These are phyloP conservation scores for Penicillium verrucosum DNA, from an alignment of 2,329 filamentous ascomycete species.

Conservation along the genomic window DNA sequence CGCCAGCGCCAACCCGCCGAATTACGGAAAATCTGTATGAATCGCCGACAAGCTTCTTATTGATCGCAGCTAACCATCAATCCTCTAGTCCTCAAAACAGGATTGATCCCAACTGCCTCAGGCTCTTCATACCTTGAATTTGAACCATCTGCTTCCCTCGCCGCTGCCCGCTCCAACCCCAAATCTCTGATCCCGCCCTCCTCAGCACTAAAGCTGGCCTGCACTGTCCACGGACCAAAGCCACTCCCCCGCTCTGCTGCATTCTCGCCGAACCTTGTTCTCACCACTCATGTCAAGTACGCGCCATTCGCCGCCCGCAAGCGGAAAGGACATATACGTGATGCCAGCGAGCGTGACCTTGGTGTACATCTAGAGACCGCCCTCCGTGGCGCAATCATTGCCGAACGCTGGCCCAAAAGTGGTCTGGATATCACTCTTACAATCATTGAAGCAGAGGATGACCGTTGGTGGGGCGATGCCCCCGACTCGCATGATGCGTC, in stretches of 20 bases:
- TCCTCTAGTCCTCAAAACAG: constrained; percentile 75
- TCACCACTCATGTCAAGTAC: constrained; percentile 94
- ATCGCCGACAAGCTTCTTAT: background rate
- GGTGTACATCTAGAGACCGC: constrained; percentile 89
- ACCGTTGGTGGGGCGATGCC: constrained; percentile 62
- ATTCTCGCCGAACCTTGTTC: constrained; percentile 87
- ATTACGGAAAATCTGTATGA: constrained; percentile 82
- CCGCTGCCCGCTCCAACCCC: constrained; percentile 43
- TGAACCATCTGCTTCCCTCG: constrained; percentile 48
- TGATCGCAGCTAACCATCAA: constrained; percentile 18
- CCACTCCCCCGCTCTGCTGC: constrained; percentile 84
- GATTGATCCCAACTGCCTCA: constrained; percentile 86
- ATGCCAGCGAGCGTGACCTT: constrained; percentile 81
- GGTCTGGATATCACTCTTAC: constrained; percentile 94
- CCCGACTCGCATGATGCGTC: constrained; percentile 55
- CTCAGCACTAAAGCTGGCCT: constrained; percentile 82
- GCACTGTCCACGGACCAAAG: constrained; percentile 88
- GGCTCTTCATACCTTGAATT: constrained; percentile 71
- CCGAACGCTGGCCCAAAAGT: constrained; percentile 97
- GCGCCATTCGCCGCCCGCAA: constrained; percentile 86
- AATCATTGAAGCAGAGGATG: constrained; percentile 88
- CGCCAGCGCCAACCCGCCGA: constrained; percentile 64
- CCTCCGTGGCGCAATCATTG: constrained; percentile 82
- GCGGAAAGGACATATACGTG: constrained; percentile 79
- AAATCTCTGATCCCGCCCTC: constrained; percentile 52